Base-by-base conservation (phyloP, 2,329 filamentous ascomycete species). In the Aspergillus texensis region DNA sequence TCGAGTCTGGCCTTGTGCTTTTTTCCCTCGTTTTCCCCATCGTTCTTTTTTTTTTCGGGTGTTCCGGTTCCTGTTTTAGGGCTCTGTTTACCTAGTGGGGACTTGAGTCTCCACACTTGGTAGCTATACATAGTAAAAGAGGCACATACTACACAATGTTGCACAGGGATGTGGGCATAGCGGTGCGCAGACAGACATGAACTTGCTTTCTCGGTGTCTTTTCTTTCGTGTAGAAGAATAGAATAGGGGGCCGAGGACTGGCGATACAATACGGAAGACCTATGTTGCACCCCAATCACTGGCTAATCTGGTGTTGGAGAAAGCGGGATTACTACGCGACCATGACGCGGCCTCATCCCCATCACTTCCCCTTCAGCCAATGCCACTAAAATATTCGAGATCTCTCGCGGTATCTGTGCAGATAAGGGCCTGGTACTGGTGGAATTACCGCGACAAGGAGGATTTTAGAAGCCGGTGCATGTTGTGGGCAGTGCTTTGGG, bases 291-390 rank as follows among this genome's bases (percentile, higher is more conserved):
- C 36, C 6, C 8, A 41, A 28, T n/a, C 14, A 24, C 45, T 48
- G 21, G 24, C 14, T 48, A 12, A 24, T 14, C 24, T 48, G 21
- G 14, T 14, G 6, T 26, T 34, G 10, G 26, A 32, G 16, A 52
- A 52, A 39, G 32, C 32, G 32, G 32, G 21, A 39, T 24, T 26
- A 16, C 8, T 50, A 32, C 34, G 52, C 52, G 32, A 39, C 32
- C 14, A 55, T 55, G 52, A 55, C 52, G 52, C 52, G 52, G 52
- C 52, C 52, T 39, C 52, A 55, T 39, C 52, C 32, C 52, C 52
- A 55, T 55, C 32, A 19, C 34, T 16, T 39, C 30, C 30, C 14
- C 9, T 55, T 26, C 52, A 36, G 11, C 32, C 52, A 54, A 54
- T 36, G 30, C 21, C 30, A 48, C 45, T 24, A 41, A 41, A 19